Base-by-base conservation (phyloP, 2,329 filamentous ascomycete species). In the Fusarium dimerum region DNA sequence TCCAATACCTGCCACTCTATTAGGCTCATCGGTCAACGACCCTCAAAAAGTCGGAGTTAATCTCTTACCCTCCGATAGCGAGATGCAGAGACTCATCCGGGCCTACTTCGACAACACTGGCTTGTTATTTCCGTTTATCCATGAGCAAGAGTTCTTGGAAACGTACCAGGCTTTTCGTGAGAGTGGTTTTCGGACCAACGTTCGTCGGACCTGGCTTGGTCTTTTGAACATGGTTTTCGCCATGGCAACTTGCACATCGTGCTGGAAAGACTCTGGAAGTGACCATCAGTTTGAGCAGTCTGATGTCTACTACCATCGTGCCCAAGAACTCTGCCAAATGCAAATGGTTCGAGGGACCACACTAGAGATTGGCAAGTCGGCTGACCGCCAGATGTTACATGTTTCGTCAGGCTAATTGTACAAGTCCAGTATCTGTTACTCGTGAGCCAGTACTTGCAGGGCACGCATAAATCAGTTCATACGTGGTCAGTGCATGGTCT, bases 381-480 rank as follows among this genome's bases (percentile, higher is more conserved):
- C 12, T 12, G 26, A 11, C 38, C 5, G n/a, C 29, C 2, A n/a
- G 15, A 18, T 29, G 13, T 30, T 12, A 15, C 36, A 15, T 10
- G 10, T 16, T 26, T 15, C n/a, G 15, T 15, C 5, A 13, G 20
- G 7, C 3, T 17, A 45, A 52, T 8, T 38, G 6, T 6, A 2
- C 2, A 2, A 61, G 78, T 82, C 0, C 78, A 82, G 60, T 74
- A 73, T 40, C 69, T 82, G 8, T 67, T 83, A 0, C 52, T 83
- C 1, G 71, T 76, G 56, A 73, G 73, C 5, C 77, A 79, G 44
- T 83, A 82, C 51, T 69, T 82, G 0, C 79, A 83, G 57, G 78
- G 80, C 2, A 81, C 47, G 13, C 36, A 47, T 15, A 47, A 26
- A 12, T 47, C 45, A 16, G 45, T 47, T 11, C 45, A 26, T 32